A percentile compares a stretch with the other conserved stretches of the same genome.
phyloP scores from a whole-genome alignment of 2,329 filamentous ascomycete genomes.

The Periconia digitata region DNA sequence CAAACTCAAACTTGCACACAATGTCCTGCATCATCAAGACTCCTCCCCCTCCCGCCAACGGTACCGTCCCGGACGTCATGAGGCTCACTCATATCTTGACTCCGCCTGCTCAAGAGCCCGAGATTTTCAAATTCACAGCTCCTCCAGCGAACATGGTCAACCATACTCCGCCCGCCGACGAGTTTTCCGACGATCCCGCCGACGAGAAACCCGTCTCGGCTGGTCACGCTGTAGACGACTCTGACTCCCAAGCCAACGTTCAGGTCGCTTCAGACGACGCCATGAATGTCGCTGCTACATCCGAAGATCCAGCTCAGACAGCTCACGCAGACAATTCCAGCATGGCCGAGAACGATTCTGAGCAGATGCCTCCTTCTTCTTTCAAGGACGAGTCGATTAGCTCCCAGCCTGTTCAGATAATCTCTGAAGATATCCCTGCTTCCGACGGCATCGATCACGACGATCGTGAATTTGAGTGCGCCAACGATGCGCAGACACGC shows the following conservation, averaged over 20 bases:
- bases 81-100: slow-evolving; percentile 25
- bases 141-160: background rate
- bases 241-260: too few species aligned
- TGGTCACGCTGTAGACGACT: too few species aligned
- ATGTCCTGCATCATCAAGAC: background rate
- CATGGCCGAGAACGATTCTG: too few species aligned
- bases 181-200: background rate
- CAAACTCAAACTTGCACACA: background rate
- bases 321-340: background rate
- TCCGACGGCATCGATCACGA: background rate
- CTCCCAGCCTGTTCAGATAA: background rate
- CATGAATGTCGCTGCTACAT: too few species aligned
- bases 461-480: slow-evolving; percentile 34
- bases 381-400: background rate
- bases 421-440: background rate
- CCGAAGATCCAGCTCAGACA: too few species aligned
- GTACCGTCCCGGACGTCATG: slow-evolving; percentile 23
- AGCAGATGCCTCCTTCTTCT: too few species aligned
- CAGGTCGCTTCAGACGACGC: too few species aligned
- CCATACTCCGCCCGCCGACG: background rate
- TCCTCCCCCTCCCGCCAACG: slow-evolving; percentile 1
- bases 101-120: background rate
- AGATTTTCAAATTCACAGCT: background rate
- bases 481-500: slow-evolving; percentile 30
- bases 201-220: too few species aligned